These are phyloP conservation scores for Phialophora verrucosa DNA, from an alignment of 2,329 filamentous ascomycete genomes.

Conservation along the genomic window DNA sequence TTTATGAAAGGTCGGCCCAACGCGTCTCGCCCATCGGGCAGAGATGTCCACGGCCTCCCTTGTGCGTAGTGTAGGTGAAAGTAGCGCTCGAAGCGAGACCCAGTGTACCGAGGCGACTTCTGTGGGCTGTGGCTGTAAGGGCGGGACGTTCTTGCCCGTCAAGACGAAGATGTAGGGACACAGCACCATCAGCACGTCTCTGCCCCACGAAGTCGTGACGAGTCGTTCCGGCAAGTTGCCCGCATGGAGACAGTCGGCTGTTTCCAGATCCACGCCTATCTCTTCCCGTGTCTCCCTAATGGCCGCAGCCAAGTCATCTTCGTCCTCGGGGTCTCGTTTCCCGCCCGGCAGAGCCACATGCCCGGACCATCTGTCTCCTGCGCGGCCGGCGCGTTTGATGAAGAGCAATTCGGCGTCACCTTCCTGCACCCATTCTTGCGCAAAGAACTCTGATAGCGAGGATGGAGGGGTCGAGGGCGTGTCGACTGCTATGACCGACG, in stretches of 20 bases:
- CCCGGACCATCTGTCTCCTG: conserved; percentile 71
- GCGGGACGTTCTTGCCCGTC: conserved; percentile 61
- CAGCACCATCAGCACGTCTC: conserved; percentile 69
- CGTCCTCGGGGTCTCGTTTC: conserved; percentile 69
- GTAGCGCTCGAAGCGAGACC: conserved; percentile 67
- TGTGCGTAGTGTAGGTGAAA: conserved; percentile 65
- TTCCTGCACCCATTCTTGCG: conserved; percentile 67
- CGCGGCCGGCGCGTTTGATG: conserved; percentile 70
- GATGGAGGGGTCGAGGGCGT: conserved; percentile 31
- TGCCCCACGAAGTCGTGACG: conserved; percentile 70
- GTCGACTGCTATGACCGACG: conserved; percentile 32
- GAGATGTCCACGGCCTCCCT: conserved; percentile 69
- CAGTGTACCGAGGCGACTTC: conserved; percentile 73
- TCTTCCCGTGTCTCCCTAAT: conserved; percentile 70
- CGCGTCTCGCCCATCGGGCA: conserved; percentile 63
- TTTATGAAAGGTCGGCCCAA: conserved; percentile 60
- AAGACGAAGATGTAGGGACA: conserved; percentile 71
- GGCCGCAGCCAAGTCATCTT: conserved; percentile 66
- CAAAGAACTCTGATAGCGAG: conserved; percentile 63
- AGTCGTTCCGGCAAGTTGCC: conserved; percentile 70
- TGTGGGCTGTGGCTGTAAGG: conserved; percentile 67
- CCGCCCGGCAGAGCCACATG: conserved; percentile 73
- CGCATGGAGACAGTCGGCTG: conserved; percentile 54
- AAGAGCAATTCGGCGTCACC: conserved; percentile 72
- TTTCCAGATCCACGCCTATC: conserved; percentile 66